Evolutionary conservation across 148 eudicot genomes (phyloP), one percentile per base, ranked within the genome.

Genomic region (Beta vulgaris): DNA sequence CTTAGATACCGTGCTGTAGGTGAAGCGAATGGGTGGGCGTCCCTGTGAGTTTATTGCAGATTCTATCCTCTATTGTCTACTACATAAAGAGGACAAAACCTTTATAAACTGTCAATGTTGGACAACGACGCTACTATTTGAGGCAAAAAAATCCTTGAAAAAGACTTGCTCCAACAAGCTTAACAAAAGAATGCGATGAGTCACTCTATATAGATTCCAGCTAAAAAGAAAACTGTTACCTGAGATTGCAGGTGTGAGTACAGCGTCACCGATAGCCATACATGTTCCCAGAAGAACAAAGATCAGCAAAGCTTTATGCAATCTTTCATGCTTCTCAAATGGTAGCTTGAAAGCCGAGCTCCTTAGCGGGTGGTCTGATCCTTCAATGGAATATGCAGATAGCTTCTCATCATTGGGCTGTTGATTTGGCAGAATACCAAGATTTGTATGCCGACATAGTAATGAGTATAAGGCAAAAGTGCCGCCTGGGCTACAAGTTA

Each of bases 201-300:
- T 35, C 34, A 40, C 70, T 3, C 57, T 31, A 25, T 4, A 48
- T 32, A 4, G 40, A 36, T 39, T 49, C 34, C 64, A 37, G 60
- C 46, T n/a, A 36, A 72, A 68, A 69, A 51, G 4, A 49, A 32
- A 44, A 54, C 8, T 9, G 28, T 44, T 74, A 87, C 90, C 93
- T 69, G 93, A 87, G 78, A 89, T 89, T 57, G 93, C 88, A 53
- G 90, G 92, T 68, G 92, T 89, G 69, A 89, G 83, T 59, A 89
- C 73, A 25, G 90, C 90, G 71, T 89, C 90, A 12, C 88, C 87
- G 74, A 89, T 85, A 29, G 88, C 82, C 93, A 89, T 89, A 77
- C 88, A 87, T 32, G 93, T 87, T 26, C 90, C 92, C 59, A 87
- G 79, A 65, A 89, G 84, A 66, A 87, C 90, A 75, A 89, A 87